phyloP scores from a whole-genome alignment of 768 basidiomycete genomes.

The Psilocybe azurescens region DNA sequence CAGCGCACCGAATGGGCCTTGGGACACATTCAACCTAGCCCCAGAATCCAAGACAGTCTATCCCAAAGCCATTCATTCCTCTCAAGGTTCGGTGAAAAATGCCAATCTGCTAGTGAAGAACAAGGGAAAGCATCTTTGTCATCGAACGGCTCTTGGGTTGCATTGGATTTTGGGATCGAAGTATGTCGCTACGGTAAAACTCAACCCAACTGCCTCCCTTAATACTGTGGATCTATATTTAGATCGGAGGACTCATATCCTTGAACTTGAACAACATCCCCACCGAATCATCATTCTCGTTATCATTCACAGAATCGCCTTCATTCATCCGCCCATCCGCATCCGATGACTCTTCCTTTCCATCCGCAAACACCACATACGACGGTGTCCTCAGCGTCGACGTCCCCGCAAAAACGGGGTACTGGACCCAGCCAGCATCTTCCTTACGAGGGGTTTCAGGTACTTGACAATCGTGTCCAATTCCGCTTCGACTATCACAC shows the following conservation, averaged over 20 bases:
- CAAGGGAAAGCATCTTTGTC: conserved; percentile 41
- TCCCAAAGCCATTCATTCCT: conserved; percentile 43
- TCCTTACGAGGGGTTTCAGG: conserved; percentile 58
- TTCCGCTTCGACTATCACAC: conserved; percentile 35
- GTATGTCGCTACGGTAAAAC: conserved; percentile 29
- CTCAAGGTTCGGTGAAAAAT: conserved; percentile 39
- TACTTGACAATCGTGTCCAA: conserved; percentile 54
- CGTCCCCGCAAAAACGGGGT: conserved; percentile 37
- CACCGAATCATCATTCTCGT: conserved; percentile 41
- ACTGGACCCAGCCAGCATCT: conserved; percentile 53
- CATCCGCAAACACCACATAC: conserved; percentile 46
- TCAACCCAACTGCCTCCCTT: too few relatives aligned
- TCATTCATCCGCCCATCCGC: conserved; percentile 55
- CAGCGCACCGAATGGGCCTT: conserved; percentile 51
- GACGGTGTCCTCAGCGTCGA: conserved; percentile 47
- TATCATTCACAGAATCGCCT: conserved; percentile 65
- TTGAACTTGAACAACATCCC: conserved; percentile 44
- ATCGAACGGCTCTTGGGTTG: conserved; percentile 49
- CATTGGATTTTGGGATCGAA: conserved; percentile 62
- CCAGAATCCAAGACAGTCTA: conserved; percentile 52
- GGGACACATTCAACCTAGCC: conserved; percentile 58
- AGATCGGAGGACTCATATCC: conserved; percentile 62
- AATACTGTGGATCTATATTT: not conserved
- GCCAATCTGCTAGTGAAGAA: conserved; percentile 38
- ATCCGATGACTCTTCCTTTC: conserved; percentile 59